phyloP scores from a whole-genome alignment of 2,329 filamentous ascomycete species.

The Penicillium decumbens region DNA sequence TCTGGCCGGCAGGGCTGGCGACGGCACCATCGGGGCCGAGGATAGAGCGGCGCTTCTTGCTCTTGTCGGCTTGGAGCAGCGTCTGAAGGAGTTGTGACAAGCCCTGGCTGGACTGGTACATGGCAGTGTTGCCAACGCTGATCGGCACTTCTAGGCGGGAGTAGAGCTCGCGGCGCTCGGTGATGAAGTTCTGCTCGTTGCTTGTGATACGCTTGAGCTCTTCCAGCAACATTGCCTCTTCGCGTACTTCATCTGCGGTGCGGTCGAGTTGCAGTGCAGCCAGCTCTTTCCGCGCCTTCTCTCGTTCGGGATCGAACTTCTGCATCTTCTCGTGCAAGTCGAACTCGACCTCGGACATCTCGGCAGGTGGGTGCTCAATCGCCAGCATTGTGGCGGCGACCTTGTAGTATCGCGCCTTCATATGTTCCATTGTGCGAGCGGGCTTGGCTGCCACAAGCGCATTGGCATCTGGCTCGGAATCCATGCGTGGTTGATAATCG shows the following conservation, averaged over 20 bases:
- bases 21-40: conserved; percentile 55
- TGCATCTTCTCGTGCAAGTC: conserved; percentile 76
- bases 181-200: conserved; percentile 77
- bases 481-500: conserved; percentile 53
- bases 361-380: conserved; percentile 70
- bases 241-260: conserved; percentile 79
- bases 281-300: conserved; percentile 76
- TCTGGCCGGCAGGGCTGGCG: conserved; percentile 54
- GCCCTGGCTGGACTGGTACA: conserved; percentile 76
- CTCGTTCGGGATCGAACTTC: conserved; percentile 77
- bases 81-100: conserved; percentile 76
- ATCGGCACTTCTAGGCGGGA: conserved; percentile 77
- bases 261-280: conserved; percentile 74
- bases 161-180: conserved; percentile 83
- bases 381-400: conserved; percentile 79
- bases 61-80: conserved; percentile 76
- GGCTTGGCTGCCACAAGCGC: conserved; percentile 41
- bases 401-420: conserved; percentile 87
- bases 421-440: conserved; percentile 72
- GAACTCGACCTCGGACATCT: conserved; percentile 84
- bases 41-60: conserved; percentile 77
- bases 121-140: conserved; percentile 63
- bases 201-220: conserved; percentile 90
- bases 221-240: conserved; percentile 82
- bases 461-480: conserved; percentile 27